A percentile compares a stretch with the other conserved stretches of the same genome.
phyloP scores from a whole-genome alignment of 108 stramenopile genomes.

The Hondaea fermentalgiana region DNA sequence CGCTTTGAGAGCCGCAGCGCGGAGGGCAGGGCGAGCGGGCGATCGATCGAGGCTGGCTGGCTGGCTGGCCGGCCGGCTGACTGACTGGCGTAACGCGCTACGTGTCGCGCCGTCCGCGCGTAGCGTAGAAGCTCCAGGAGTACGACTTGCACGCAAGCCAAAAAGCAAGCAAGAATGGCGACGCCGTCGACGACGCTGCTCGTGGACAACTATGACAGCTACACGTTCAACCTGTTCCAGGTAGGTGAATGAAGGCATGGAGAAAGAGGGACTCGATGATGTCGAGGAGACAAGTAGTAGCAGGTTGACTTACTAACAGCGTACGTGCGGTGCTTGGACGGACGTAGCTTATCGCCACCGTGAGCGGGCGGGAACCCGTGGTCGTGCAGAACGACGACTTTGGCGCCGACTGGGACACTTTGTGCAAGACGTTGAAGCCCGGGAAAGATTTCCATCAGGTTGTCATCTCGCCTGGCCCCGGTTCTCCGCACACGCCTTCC shows the following conservation, averaged over 20 bases:
- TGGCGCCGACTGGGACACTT: constrained; percentile 18
- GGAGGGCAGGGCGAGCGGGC: no score
- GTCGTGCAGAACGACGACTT: constrained; percentile 43
- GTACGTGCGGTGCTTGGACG: no score
- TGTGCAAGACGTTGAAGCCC: background rate
- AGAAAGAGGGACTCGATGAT: background rate
- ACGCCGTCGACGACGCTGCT: constrained; percentile 28
- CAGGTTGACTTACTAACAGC: no score
- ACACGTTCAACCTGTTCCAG: constrained; percentile 48
- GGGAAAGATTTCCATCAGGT: constrained; percentile 27
- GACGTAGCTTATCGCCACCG: constrained; percentile 23
- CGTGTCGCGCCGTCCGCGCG: no score
- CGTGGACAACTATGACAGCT: constrained; percentile 53
- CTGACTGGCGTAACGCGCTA: no score
- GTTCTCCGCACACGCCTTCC: constrained; percentile 19
- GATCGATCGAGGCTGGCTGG: no score
- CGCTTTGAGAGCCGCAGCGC: no score
- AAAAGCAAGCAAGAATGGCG: no score
- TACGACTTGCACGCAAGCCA: no score
- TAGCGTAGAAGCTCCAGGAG: no score
- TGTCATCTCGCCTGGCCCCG: constrained; percentile 44
- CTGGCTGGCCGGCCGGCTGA: no score
- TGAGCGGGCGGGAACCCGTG: constrained; percentile 34
- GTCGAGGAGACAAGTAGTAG: no score
- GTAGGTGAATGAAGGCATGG: background rate